Evolutionary conservation across 305 asterid species (phyloP).

Genomic region (Solanum hybrid): DNA sequence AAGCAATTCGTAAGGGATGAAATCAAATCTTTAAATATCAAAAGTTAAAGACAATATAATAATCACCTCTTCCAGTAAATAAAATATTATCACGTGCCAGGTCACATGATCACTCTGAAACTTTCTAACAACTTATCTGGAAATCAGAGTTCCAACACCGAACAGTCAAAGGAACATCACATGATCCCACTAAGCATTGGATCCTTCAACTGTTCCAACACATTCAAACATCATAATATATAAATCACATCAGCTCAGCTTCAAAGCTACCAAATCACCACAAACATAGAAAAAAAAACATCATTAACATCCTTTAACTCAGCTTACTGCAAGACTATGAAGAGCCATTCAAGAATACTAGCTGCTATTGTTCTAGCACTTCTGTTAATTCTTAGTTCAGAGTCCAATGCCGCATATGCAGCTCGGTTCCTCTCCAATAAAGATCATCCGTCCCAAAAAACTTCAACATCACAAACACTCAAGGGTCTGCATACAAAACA

Average conservation of each 20-base stretch:
- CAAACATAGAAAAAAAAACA: neutral
- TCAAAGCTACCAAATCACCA: slow-evolving; percentile 18
- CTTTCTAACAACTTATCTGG: slow-evolving; percentile 32
- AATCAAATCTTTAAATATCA: neutral
- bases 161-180: slow-evolving; percentile 47
- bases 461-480: slow-evolving; percentile 26
- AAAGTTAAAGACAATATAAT: slow-evolving; percentile 4
- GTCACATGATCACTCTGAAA: slow-evolving; percentile 43
- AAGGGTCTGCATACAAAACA: slow-evolving; percentile 21
- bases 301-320: neutral
- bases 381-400: slow-evolving; percentile 24
- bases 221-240: slow-evolving; percentile 5
- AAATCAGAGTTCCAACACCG: slow-evolving; percentile 36
- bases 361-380: slow-evolving; percentile 30
- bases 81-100: slow-evolving; percentile 41
- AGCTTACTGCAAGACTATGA: slow-evolving; percentile 19
- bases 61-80: slow-evolving; percentile 15
- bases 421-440: slow-evolving; percentile 14
- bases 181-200: slow-evolving; percentile 46
- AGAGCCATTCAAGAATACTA: slow-evolving; percentile 12
- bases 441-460: neutral
- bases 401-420: slow-evolving; percentile 23
- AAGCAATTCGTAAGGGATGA: neutral
- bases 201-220: slow-evolving; percentile 21
- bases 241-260: slow-evolving; percentile 8